These are phyloP conservation scores for Teratosphaeria epicoccoides DNA, from an alignment of 2,329 filamentous ascomycete species.

Conservation along the genomic window DNA sequence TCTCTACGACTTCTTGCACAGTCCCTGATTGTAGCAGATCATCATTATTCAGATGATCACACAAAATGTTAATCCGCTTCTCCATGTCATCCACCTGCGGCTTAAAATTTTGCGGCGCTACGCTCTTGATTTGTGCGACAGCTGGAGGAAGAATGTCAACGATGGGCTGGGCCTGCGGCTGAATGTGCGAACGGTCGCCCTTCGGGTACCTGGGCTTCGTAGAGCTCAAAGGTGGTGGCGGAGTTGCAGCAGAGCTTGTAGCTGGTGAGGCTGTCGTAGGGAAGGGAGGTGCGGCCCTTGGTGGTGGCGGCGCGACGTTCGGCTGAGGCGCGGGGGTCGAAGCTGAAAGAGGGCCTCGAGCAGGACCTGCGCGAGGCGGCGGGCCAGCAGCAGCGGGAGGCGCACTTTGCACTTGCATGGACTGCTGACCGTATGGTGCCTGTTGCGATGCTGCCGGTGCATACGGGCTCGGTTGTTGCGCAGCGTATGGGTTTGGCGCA, in stretches of 20 bases:
- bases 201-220: slow-evolving; percentile 33
- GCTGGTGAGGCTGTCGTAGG: not conserved
- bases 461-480: slow-evolving; percentile 24
- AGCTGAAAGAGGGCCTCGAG: slow-evolving; percentile 17
- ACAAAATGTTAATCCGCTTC: slow-evolving; percentile 80
- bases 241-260: not conserved
- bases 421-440: slow-evolving; percentile 33
- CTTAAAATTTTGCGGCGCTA: slow-evolving; percentile 77
- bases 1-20: slow-evolving; percentile 52
- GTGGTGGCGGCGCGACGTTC: slow-evolving; percentile 14
- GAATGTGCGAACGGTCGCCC: slow-evolving; percentile 85
- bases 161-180: slow-evolving; percentile 61
- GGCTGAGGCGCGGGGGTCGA: slow-evolving; percentile 27
- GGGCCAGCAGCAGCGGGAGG: slow-evolving; percentile 30
- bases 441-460: slow-evolving; percentile 30
- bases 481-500: slow-evolving; percentile 36
- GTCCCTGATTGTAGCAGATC: slow-evolving; percentile 77
- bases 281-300: not conserved
- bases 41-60: slow-evolving; percentile 94
- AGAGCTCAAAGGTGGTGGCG: slow-evolving; percentile 30
- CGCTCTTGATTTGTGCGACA: slow-evolving; percentile 77
- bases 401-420: slow-evolving; percentile 27
- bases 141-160: slow-evolving; percentile 73
- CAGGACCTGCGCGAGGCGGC: slow-evolving; percentile 37
- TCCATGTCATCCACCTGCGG: slow-evolving; percentile 88